Conservation (phyloP, 371 early-diverging fungal species). For the Mortierella sp. region DNA sequence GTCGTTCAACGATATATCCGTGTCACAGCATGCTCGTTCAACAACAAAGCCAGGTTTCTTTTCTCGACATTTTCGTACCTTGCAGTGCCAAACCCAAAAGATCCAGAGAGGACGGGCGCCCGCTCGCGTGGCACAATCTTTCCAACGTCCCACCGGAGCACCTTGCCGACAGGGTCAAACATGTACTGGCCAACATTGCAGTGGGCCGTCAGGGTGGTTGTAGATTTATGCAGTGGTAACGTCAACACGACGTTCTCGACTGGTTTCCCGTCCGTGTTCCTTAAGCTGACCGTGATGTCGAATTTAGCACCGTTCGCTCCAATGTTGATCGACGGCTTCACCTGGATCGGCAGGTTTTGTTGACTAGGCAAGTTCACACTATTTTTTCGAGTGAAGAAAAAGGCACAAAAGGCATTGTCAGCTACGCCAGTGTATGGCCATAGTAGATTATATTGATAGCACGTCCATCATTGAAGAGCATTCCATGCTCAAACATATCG, state of each 20-base stretch:
- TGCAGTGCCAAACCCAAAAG: constrained; percentile 60
- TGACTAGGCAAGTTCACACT: constrained; percentile 74
- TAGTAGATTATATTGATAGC: not conserved
- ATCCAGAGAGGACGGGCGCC: constrained; percentile 74
- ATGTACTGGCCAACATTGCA: constrained; percentile 78
- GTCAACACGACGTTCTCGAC: constrained; percentile 76
- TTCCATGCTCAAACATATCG: not conserved
- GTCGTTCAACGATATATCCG: too few species aligned
- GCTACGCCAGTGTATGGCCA: not conserved
- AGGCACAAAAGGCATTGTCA: not conserved
- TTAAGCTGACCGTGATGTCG: constrained; percentile 75
- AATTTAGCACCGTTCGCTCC: constrained; percentile 74
- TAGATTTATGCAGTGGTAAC: constrained; percentile 73
- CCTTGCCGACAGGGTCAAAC: constrained; percentile 82
- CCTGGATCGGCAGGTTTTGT: constrained; percentile 72
- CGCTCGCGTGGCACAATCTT: constrained; percentile 71
- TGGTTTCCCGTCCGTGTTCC: constrained; percentile 75
- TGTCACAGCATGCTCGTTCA: too few species aligned
- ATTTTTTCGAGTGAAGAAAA: not conserved
- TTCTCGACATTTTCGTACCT: constrained; percentile 12
- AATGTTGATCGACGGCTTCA: constrained; percentile 73
- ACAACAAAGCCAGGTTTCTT: not conserved
- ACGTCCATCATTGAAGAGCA: not conserved
- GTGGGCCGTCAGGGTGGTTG: constrained; percentile 68
- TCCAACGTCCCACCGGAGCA: constrained; percentile 79